Conservation (phyloP, 371 early-diverging fungal species). For the Choanephora cucurbitarum region DNA sequence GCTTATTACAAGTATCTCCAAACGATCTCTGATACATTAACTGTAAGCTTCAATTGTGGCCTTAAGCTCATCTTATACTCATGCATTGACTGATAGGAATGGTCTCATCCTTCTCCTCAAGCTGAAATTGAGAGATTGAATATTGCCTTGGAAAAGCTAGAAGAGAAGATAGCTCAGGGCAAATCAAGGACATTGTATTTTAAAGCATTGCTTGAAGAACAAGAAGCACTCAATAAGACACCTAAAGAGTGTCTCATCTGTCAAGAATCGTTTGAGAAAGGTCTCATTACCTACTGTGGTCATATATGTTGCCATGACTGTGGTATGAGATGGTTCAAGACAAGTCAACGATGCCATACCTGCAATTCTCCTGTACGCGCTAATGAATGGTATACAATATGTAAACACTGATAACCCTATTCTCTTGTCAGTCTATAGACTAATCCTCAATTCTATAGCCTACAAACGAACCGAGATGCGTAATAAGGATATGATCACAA, state of each 20-base stretch:
- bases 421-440: no score
- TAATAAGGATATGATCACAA: background rate
- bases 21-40: conserved; percentile 52
- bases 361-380: conserved; percentile 26
- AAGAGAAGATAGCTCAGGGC: conserved; percentile 29
- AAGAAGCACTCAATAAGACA: conserved; percentile 11
- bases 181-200: conserved; percentile 45
- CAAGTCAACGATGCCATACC: conserved; percentile 33
- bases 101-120: conserved; percentile 31
- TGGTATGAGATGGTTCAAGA: conserved; percentile 31
- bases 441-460: background rate
- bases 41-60: conserved; percentile 7
- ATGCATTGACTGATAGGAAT: conserved; percentile 11
- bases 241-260: conserved; percentile 60
- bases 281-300: conserved; percentile 57
- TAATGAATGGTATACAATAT: conserved; percentile 35
- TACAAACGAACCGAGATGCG: conserved; percentile 12
- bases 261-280: conserved; percentile 45
- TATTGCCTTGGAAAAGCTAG: conserved; percentile 26
- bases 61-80: background rate
- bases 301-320: conserved; percentile 39
- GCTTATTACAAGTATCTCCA: conserved; percentile 63
- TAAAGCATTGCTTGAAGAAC: conserved; percentile 33
- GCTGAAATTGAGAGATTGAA: conserved; percentile 27
- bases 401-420: conserved; percentile 13